These are phyloP conservation scores for Chionographis japonica DNA, from an alignment of 106 monocot genomes.

Conservation along the genomic window DNA sequence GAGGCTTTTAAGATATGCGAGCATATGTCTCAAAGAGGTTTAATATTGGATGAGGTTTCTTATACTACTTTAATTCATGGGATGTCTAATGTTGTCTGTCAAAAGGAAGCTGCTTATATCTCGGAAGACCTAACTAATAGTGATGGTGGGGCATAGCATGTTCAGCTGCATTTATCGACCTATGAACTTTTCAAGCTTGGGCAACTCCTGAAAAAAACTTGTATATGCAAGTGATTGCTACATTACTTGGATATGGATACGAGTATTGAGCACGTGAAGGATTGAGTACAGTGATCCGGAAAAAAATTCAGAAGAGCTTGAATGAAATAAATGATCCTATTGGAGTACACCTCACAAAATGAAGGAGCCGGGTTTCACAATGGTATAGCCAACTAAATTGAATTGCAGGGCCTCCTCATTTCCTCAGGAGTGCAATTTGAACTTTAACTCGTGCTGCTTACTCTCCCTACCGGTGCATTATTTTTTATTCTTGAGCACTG, in stretches of 20 bases:
- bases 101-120: conserved; percentile 21
- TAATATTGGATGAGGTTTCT: conserved; percentile 44
- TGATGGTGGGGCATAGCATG: conserved; percentile 8
- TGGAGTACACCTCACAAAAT: no score
- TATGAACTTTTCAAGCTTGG: background rate
- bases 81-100: conserved; percentile 24
- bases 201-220: background rate
- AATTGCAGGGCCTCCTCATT: no score
- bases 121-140: conserved; percentile 7
- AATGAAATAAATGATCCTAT: no score
- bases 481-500: background rate
- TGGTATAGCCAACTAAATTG: no score
- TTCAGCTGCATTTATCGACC: background rate
- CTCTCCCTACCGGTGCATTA: background rate
- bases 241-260: no score
- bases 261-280: no score
- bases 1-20: conserved; percentile 46
- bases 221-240: no score
- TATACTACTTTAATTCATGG: conserved; percentile 48
- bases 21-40: conserved; percentile 32
- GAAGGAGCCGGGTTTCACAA: no score
- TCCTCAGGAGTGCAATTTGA: no score
- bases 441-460: no score
- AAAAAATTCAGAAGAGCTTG: no score
- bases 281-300: no score